Evolutionary conservation across 2,329 filamentous ascomycete genomes (phyloP), one percentile per base, ranked within the genome.

Genomic region (Colletotrichum sansevieriae): DNA sequence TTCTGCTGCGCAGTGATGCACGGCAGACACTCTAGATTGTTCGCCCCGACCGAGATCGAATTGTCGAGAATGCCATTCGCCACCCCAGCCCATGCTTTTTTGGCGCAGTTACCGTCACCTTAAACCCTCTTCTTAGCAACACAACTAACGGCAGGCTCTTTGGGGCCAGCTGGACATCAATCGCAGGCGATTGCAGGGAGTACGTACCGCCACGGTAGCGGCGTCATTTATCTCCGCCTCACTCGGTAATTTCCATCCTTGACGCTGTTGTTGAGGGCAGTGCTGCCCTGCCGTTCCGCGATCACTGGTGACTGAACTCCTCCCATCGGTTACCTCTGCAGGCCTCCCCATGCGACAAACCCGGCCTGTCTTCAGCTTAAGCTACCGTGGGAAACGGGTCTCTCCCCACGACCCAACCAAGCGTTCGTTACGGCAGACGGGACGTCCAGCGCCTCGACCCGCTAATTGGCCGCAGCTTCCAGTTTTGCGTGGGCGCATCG

Each of bases 21-120:
- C 18, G n/a, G n/a, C 49, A 37, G 46, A 22, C 43, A 41, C 43
- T 51, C 10, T 55, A 49, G 43, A 51, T 63, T 33, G 49, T 47
- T 63, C 44, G 67, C 64, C 67, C 67, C 57, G 44, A 57, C 25
- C n/a, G 43, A 43, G 58, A 63, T 68, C 57, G 63, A 68, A 70
- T 63, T 70, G 67, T 63, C 63, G 63, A 68, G 67, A 70, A 67
- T 68, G 20, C 67, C 63, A 70, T 70, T 70, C 67, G 67, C 67
- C 67, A 70, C 67, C 57, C 39, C 43, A 52, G 54, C 61, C n/a
- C 22, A 41, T 8, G 2, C 29, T 25, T 25, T 20, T 25, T 25
- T 25, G n/a, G 8, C 54, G 12, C 37, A 41, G 49, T 29, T 33
- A 33, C 29, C 29, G 9, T 7, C 29, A 29, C 29, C 29, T 29